phyloP scores from a whole-genome alignment of 305 asterid genomes.

The Plantago rigida region DNA sequence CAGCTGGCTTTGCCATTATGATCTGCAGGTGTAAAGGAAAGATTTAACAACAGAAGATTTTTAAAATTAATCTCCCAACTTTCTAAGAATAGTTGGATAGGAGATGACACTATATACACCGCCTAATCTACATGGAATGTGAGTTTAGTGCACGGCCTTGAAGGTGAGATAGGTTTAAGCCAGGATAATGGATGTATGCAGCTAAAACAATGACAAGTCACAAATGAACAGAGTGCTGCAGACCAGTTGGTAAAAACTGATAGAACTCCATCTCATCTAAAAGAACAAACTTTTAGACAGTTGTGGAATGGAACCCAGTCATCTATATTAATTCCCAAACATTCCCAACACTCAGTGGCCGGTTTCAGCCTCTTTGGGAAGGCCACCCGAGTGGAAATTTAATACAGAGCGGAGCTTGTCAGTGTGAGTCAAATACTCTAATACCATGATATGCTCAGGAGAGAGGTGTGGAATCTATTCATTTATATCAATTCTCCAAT shows the following conservation, averaged over 20 bases:
- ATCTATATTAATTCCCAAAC: neutral
- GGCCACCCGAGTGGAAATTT: too few species aligned
- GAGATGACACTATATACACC: neutral
- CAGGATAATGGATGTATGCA: neutral
- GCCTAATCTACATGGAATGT: neutral
- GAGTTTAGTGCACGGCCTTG: too few species aligned
- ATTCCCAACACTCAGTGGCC: too few species aligned
- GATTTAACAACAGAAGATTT: neutral
- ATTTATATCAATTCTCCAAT: too few species aligned
- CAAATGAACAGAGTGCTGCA: neutral
- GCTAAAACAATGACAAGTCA: neutral
- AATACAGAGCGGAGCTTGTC: too few species aligned
- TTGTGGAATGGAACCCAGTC: too few species aligned
- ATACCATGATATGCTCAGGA: too few species aligned
- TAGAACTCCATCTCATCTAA: too few species aligned
- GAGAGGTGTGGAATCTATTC: too few species aligned
- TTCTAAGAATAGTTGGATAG: neutral
- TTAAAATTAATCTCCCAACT: neutral
- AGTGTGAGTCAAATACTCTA: too few species aligned
- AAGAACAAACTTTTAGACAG: too few species aligned
- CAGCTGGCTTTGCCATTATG: conserved; percentile 96
- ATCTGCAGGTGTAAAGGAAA: conserved; percentile 40
- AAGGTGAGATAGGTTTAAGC: neutral
- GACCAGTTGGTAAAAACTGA: neutral
- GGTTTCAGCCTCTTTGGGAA: too few species aligned